phyloP scores from a whole-genome alignment of 192 early-diverging fungal species.

The Backusella westeae region DNA sequence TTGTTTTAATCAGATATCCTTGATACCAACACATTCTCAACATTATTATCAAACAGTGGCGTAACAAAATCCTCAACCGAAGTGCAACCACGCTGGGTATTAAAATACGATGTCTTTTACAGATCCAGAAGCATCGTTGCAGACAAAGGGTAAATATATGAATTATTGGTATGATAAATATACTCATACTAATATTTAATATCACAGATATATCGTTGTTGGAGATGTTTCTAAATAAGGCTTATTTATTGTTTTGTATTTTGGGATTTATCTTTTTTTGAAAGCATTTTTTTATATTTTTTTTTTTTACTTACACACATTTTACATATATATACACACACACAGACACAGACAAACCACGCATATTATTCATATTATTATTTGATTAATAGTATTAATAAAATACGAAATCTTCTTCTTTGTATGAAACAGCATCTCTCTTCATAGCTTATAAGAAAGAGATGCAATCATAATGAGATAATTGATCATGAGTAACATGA shows the following conservation, averaged over 20 bases:
- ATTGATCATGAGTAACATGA: background rate
- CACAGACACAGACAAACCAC: background rate
- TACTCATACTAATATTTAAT: background rate
- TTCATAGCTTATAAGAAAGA: background rate
- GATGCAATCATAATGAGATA: background rate
- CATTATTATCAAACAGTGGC: constrained; percentile 33
- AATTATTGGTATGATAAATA: too few relatives aligned
- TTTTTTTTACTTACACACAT: background rate
- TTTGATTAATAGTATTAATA: background rate
- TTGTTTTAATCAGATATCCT: constrained; percentile 38
- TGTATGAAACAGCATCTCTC: background rate
- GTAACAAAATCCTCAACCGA: background rate
- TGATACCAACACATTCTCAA: constrained; percentile 34
- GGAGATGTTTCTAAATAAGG: constrained; percentile 12
- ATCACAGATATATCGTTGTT: constrained; percentile 8
- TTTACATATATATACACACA: background rate
- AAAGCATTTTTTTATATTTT: background rate
- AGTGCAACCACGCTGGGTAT: constrained; percentile 46
- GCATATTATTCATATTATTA: background rate
- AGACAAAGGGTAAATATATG: constrained; percentile 45
- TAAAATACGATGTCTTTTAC: constrained; percentile 53
- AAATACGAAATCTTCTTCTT: background rate
- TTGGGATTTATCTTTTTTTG: background rate
- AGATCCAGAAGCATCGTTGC: constrained; percentile 44
- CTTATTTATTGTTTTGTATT: background rate